phyloP scores from a whole-genome alignment of 2,329 filamentous ascomycete species.

The Alternaria gansuensis region DNA sequence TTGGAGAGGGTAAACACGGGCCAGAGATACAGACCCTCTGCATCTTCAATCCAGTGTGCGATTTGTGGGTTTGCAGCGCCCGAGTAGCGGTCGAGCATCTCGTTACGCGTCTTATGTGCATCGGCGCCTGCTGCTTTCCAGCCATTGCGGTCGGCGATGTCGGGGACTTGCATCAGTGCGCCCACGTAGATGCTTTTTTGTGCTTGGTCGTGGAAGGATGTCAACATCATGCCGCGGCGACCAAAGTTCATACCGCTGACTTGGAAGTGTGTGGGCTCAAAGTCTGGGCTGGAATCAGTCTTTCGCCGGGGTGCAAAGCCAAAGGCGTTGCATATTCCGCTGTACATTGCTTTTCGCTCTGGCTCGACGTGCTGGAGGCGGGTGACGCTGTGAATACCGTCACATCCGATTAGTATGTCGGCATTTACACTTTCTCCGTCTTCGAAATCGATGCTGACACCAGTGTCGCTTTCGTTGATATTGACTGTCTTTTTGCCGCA shows the following conservation, averaged over 20 bases:
- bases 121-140: slow-evolving; percentile 58
- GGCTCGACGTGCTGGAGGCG: slow-evolving; percentile 58
- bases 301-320: slow-evolving; percentile 54
- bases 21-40: slow-evolving; percentile 57
- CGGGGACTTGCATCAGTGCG: slow-evolving; percentile 56
- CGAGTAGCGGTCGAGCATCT: slow-evolving; percentile 54
- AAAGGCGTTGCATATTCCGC: slow-evolving; percentile 58
- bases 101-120: slow-evolving; percentile 54
- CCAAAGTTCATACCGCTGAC: slow-evolving; percentile 58
- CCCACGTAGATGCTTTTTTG: slow-evolving; percentile 56
- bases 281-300: slow-evolving; percentile 24
- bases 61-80: slow-evolving; percentile 52
- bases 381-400: slow-evolving; percentile 61
- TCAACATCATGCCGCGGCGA: slow-evolving; percentile 57
- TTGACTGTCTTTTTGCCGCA: slow-evolving; percentile 56
- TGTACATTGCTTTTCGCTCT: slow-evolving; percentile 54
- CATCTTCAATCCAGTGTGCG: slow-evolving; percentile 54
- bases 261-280: slow-evolving; percentile 50
- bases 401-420: slow-evolving; percentile 65
- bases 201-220: slow-evolving; percentile 51
- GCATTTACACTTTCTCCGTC: slow-evolving; percentile 56
- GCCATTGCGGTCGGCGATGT: slow-evolving; percentile 55
- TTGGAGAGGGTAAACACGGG: slow-evolving; percentile 58
- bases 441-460: slow-evolving; percentile 57
- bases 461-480: slow-evolving; percentile 54